A percentile compares a stretch with the other conserved stretches of the same genome.
Conservation (phyloP, 495 filamentous ascomycete species). For the Trypethelium eluteriae region DNA sequence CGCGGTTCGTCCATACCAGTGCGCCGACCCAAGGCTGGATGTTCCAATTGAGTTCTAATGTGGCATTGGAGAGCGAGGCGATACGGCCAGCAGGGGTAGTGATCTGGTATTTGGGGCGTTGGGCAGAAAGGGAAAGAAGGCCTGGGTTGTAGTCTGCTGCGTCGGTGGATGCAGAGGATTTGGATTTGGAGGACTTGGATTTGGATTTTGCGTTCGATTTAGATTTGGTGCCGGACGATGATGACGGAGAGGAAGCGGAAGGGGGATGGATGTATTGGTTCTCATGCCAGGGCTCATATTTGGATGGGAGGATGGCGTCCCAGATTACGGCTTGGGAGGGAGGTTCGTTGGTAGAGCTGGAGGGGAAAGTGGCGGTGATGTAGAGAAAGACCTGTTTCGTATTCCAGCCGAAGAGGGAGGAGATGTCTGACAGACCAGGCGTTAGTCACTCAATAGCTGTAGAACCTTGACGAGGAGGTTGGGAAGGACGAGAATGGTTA, state of each 20-base stretch:
- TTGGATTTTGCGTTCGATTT: conserved; percentile 16
- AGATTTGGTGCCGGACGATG: conserved; percentile 32
- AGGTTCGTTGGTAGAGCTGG: conserved; percentile 39
- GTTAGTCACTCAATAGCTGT: conserved; percentile 10
- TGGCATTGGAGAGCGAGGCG: conserved; percentile 62
- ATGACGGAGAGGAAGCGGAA: conserved; percentile 13
- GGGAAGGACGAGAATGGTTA: neutral
- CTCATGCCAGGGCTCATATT: conserved; percentile 45
- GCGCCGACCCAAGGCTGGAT: conserved; percentile 95
- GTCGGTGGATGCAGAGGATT: conserved; percentile 10
- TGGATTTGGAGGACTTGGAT: conserved; percentile 25
- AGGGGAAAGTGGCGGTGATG: conserved; percentile 79
- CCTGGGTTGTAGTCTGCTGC: conserved; percentile 41
- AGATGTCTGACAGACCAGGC: conserved; percentile 52
- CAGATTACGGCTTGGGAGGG: conserved; percentile 77
- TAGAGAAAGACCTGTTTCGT: conserved; percentile 99
- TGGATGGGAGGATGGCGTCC: conserved; percentile 81
- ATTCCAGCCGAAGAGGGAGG: conserved; percentile 96
- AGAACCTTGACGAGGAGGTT: conserved; percentile 14
- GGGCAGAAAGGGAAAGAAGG: conserved; percentile 63
- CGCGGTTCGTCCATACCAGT: conserved; percentile 64
- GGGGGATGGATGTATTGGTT: conserved; percentile 42
- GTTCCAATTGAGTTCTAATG: conserved; percentile 79
- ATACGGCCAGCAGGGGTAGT: conserved; percentile 73
- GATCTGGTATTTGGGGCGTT: conserved; percentile 88